Base-by-base conservation (phyloP, 257 asterid species). In the Lycium ferocissimum region DNA sequence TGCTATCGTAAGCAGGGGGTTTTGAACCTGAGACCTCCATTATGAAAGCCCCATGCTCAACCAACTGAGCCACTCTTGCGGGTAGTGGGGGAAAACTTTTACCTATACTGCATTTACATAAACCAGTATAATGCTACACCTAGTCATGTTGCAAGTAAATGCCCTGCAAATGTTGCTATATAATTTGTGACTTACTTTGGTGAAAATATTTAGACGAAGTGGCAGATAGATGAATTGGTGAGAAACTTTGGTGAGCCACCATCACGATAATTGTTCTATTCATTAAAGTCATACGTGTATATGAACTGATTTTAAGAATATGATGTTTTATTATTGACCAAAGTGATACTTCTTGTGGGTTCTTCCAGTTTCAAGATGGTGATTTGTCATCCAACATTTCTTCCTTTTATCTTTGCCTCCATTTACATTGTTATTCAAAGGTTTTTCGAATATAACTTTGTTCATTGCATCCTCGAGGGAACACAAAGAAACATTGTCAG, bases 51-150 rank as follows among this genome's bases (percentile, higher is more conserved):
- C n/a, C n/a, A n/a, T n/a, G n/a, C n/a, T n/a, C n/a, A n/a, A n/a
- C n/a, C n/a, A n/a, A n/a, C n/a, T n/a, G n/a, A n/a, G n/a, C n/a
- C n/a, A n/a, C n/a, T n/a, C n/a, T n/a, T n/a, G n/a, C n/a, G 86
- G 80, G 54, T 86, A 51, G 61, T 69, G 40, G 81, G 86, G 80
- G 54, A 80, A 65, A 62, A 69, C 38, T 43, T 79, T 67, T 53
- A 37, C n/a, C 62, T 79, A 51, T 15, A 22, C 14, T 40, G n/a
- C 76, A 54, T 57, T 40, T 67, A 54, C 61, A 81, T 66, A 79
- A 72, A 79, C 56, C 59, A 84, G 61, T 70, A 33, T 70, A 79
- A 78, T 20, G 63, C 45, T 35, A 20, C 59, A 84, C 47, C 47
- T 17, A 17, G 40, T 57, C 84, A 35, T 5, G 14, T 8, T 82